These are phyloP conservation scores for Entomortierella lignicola DNA, from an alignment of 192 early-diverging fungal species.

Conservation along the genomic window DNA sequence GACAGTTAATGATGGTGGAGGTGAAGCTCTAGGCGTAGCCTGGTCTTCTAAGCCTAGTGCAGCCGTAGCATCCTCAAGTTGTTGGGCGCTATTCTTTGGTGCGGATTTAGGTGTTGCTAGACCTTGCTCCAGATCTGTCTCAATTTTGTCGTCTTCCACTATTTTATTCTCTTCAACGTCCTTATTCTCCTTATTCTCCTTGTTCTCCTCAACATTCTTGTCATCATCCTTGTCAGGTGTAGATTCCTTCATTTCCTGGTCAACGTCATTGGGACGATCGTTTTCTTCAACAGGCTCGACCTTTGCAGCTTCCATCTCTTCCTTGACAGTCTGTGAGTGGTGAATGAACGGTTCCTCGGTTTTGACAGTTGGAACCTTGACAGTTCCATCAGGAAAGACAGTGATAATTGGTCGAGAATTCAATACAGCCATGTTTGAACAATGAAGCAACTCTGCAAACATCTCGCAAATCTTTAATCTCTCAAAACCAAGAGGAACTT, in stretches of 20 bases:
- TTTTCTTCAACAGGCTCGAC: neutral
- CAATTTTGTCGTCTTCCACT: too few species aligned
- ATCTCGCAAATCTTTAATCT: conserved; percentile 96
- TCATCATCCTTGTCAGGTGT: neutral
- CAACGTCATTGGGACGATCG: conserved; percentile 1
- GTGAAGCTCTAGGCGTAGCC: conserved; percentile 29
- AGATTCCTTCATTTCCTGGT: neutral
- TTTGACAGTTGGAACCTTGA: conserved; percentile 28
- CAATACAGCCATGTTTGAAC: conserved; percentile 84
- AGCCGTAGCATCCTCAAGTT: conserved; percentile 11
- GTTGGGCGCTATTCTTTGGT: conserved; percentile 1
- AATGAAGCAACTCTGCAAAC: conserved; percentile 98
- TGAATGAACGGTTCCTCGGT: conserved; percentile 10
- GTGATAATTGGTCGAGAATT: conserved; percentile 61
- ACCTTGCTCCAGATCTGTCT: neutral
- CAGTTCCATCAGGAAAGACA: conserved; percentile 50
- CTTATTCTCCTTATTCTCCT: neutral
- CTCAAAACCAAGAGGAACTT: conserved; percentile 90
- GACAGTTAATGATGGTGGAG: conserved; percentile 18
- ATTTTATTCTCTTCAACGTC: neutral
- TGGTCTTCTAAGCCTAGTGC: conserved; percentile 20
- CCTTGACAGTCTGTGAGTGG: conserved; percentile 22
- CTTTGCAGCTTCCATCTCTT: neutral
- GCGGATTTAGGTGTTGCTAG: too few species aligned
- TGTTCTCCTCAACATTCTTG: conserved; percentile 1